Conservation (phyloP, 2,329 filamentous ascomycete species). For the Verticillium longisporum region DNA sequence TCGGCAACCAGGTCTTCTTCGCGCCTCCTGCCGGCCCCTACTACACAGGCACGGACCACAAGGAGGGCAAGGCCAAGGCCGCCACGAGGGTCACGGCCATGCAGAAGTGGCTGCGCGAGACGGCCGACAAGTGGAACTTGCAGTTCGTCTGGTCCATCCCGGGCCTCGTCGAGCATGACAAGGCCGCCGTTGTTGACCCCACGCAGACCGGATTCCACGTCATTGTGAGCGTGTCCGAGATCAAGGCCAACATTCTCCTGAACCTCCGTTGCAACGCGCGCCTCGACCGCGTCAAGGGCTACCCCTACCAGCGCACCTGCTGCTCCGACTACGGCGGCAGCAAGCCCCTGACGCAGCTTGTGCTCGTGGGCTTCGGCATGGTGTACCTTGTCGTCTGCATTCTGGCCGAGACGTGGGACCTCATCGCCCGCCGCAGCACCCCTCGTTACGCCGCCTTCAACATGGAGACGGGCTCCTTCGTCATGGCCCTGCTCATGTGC, state of each 20-base stretch:
- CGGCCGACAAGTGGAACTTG: slow-evolving; percentile 12
- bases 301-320: slow-evolving; percentile 41
- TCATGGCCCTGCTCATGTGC: slow-evolving; percentile 17
- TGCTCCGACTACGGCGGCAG: slow-evolving; percentile 36
- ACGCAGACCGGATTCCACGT: slow-evolving; percentile 22
- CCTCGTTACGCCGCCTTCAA: slow-evolving; percentile 11
- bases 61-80: slow-evolving; percentile 12
- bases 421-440: background rate
- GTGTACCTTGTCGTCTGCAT: slow-evolving; percentile 14
- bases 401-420: slow-evolving; percentile 2
- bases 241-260: slow-evolving; percentile 35
- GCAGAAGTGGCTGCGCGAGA: slow-evolving; percentile 9
- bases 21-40: slow-evolving; percentile 16
- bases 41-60: slow-evolving; percentile 2
- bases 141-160: slow-evolving; percentile 14
- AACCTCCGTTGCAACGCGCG: slow-evolving; percentile 44
- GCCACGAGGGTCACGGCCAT: slow-evolving; percentile 17
- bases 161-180: slow-evolving; percentile 1
- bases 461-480: slow-evolving; percentile 18
- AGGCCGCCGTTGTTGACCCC: slow-evolving; percentile 13
- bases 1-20: slow-evolving; percentile 21
- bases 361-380: slow-evolving; percentile 9
- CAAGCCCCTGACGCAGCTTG: slow-evolving; percentile 12
- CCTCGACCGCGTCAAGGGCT: slow-evolving; percentile 20
- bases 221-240: slow-evolving; percentile 19